Evolutionary conservation across 1,284 basidiomycete species (phyloP).

Genomic region (Chiua sp.): DNA sequence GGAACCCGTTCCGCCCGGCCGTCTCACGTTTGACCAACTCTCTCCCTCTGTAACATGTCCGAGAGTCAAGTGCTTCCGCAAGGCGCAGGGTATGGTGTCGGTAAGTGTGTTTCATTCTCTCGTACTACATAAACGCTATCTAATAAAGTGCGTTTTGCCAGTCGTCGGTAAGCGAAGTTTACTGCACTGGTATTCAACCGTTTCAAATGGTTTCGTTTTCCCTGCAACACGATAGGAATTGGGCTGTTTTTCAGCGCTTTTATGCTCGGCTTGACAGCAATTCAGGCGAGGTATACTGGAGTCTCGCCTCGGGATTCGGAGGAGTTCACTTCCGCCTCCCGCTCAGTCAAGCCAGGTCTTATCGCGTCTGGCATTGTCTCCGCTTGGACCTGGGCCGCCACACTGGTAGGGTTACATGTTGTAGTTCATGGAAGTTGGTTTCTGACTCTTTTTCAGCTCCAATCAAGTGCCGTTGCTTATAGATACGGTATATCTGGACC

Average conservation of each 20-base stretch:
- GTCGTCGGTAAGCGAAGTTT: constrained; percentile 60
- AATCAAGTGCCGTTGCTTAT: constrained; percentile 85
- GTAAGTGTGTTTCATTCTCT: constrained; percentile 47
- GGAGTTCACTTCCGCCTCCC: constrained; percentile 85
- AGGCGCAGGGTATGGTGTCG: constrained; percentile 85
- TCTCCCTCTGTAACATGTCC: constrained; percentile 26
- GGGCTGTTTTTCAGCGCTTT: constrained; percentile 83
- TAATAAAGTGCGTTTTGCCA: constrained; percentile 21
- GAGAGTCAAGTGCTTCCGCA: constrained; percentile 53
- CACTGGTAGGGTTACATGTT: constrained; percentile 50
- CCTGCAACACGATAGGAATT: constrained; percentile 56
- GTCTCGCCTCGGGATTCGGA: constrained; percentile 75
- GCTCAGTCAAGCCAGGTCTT: constrained; percentile 86
- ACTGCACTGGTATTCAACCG: too few species aligned
- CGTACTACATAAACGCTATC: background rate
- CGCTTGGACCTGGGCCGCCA: constrained; percentile 86
- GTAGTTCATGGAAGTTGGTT: background rate
- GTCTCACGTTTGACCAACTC: background rate
- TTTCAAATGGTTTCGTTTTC: background rate
- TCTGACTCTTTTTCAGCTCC: constrained; percentile 49
- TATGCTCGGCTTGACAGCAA: constrained; percentile 73
- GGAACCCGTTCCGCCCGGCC: background rate
- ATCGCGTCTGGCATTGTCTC: constrained; percentile 91
- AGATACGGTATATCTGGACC: constrained; percentile 79
- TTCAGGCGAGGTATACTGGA: constrained; percentile 75